Evolutionary conservation across 2,329 filamentous ascomycete species (phyloP).

Genomic region (Decorospora gaudefroyi): DNA sequence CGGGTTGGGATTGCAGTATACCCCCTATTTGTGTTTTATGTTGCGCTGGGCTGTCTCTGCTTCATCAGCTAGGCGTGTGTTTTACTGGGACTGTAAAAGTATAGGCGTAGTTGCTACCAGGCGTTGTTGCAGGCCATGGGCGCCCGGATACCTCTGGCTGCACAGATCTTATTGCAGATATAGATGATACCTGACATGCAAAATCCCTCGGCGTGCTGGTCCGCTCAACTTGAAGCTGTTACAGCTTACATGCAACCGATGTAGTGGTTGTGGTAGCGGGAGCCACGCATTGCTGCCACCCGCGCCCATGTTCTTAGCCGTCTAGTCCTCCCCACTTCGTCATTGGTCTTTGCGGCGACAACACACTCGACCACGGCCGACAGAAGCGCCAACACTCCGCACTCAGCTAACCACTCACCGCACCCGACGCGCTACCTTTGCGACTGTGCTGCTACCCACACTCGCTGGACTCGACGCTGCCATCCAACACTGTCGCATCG

Average conservation of each 20-base stretch:
- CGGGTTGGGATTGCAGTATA: constrained; percentile 92
- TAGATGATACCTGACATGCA: too few relatives aligned
- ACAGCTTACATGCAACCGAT: constrained; percentile 15
- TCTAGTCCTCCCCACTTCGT: constrained; percentile 33
- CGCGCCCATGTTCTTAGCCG: constrained; percentile 26
- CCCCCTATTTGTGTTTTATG: constrained; percentile 92
- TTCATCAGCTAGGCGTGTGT: constrained; percentile 76
- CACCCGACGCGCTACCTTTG: constrained; percentile 23
- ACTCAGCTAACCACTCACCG: constrained; percentile 28
- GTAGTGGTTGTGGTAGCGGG: constrained; percentile 3
- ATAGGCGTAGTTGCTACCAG: constrained; percentile 9
- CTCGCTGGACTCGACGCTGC: constrained; percentile 26
- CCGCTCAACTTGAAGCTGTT: background rate
- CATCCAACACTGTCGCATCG: constrained; percentile 23
- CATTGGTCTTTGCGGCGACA: constrained; percentile 37
- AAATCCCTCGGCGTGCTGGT: too few relatives aligned
- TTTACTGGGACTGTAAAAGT: constrained; percentile 10
- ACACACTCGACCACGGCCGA: constrained; percentile 28
- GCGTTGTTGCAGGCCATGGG: constrained; percentile 10
- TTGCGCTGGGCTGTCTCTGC: constrained; percentile 90
- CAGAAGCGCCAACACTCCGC: constrained; percentile 33
- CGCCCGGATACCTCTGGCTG: background rate
- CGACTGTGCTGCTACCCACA: constrained; percentile 17
- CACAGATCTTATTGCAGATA: too few relatives aligned
- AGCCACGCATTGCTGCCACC: constrained; percentile 13